These are phyloP conservation scores for Zychaea mexicana DNA, from an alignment of 371 early-diverging fungal species.

Conservation along the genomic window DNA sequence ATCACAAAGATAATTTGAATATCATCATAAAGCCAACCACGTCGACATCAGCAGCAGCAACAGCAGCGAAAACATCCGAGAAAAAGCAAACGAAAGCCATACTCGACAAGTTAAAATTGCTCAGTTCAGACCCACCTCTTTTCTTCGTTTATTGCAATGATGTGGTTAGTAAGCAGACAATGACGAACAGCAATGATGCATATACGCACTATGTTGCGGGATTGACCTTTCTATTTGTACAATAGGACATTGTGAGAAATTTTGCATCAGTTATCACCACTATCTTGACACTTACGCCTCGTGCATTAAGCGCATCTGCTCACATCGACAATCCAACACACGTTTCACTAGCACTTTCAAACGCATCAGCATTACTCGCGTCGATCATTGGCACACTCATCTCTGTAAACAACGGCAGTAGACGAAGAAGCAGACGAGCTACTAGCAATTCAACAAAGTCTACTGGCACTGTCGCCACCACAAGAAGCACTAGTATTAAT, in stretches of 20 bases:
- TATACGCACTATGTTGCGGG: not conserved
- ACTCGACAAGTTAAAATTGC: not conserved
- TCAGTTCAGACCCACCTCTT: not conserved
- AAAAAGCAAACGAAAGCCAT: not conserved
- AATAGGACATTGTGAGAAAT: not conserved
- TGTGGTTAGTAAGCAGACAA: not conserved
- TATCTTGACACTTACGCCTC: conserved; percentile 11
- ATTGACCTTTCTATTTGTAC: not conserved
- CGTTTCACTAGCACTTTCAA: not conserved
- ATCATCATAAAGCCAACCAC: not conserved
- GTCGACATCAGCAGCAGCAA: not conserved
- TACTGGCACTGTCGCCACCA: no score
- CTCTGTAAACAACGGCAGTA: not conserved
- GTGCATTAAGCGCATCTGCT: not conserved
- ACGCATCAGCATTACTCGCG: conserved; percentile 8
- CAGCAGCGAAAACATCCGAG: not conserved
- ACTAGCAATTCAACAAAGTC: no score
- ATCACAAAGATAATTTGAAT: not conserved
- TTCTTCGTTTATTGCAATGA: conserved; percentile 1
- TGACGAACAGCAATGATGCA: not conserved
- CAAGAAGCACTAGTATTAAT: not conserved
- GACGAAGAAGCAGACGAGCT: not conserved
- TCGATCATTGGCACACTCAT: conserved; percentile 2
- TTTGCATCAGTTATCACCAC: conserved; percentile 9
- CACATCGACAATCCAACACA: not conserved